Conservation (phyloP, 352 stramenopile species). For the Globisporangium cylindrosporum region DNA sequence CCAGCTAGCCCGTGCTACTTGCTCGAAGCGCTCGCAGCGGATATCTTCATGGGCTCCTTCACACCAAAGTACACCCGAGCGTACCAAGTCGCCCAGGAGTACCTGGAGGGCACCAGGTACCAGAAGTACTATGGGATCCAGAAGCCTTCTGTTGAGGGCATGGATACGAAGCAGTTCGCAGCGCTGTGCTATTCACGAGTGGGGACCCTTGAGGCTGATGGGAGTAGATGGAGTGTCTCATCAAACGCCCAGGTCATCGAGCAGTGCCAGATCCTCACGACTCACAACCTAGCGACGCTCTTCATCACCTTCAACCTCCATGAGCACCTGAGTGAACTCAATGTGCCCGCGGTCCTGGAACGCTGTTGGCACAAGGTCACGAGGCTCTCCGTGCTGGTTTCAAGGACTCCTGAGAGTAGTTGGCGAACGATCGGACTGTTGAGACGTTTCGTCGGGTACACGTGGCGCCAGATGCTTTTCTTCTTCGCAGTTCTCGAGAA, state of each 20-base stretch:
- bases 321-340: background rate
- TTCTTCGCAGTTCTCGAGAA: conserved; percentile 24
- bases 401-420: background rate
- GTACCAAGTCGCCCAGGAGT: conserved; percentile 3
- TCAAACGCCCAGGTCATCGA: conserved; percentile 19
- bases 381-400: background rate
- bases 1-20: conserved; percentile 5
- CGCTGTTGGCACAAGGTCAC: conserved; percentile 5
- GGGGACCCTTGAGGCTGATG: background rate
- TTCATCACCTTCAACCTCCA: conserved; percentile 14
- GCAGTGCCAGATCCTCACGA: conserved; percentile 23
- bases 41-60: conserved; percentile 25
- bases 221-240: conserved; percentile 3
- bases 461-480: conserved; percentile 24
- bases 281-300: conserved; percentile 23
- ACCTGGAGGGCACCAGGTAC: conserved; percentile 17
- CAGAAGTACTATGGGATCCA: conserved; percentile 18
- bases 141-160: background rate
- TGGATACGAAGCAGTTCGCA: background rate
- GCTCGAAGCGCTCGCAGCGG: conserved; percentile 20
- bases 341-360: conserved; percentile 16
- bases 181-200: background rate
- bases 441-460: conserved; percentile 13
- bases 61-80: conserved; percentile 14
- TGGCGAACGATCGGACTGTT: conserved; percentile 5